Evolutionary conservation across 179 eudicot genomes (phyloP), one percentile per base, ranked within the genome.

Genomic region (Corrigiola litoralis): DNA sequence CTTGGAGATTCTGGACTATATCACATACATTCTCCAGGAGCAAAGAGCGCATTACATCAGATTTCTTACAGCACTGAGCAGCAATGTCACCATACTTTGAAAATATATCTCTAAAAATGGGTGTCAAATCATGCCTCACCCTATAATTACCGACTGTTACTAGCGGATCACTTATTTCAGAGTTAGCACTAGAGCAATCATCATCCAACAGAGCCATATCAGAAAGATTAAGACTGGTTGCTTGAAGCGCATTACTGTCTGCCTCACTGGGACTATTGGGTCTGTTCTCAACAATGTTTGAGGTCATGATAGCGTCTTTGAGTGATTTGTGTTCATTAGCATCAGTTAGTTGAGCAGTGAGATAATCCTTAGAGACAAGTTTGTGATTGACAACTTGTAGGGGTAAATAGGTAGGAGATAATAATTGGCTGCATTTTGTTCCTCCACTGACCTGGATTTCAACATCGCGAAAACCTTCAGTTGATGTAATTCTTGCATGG

Each of bases 11-110:
- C 20, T 33, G 42, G 57, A 70, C 38, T 12, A 70, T 33, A 20
- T 31, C 14, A 32, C 68, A 70, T 12, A 70, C 67, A 52, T 33
- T 70, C 68, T 70, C 68, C 31, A 70, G 41, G 38, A 70, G 18
- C 46, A 42, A 46, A 20, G 73, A 61, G 6, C 73, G 62, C 16
- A 41, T 46, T 24, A 16, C 42, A 53, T n/a, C 11, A 3, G 73
- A 70, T 31, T 70, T 70, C 31, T 51, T 61, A 28, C n/a, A 2
- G 41, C 62, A 61, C 9, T 44, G 11, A 14, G 47, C 54, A 51
- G 67, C 67, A 61, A 69, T 69, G 45, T 69, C 73, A 6, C 67
- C 73, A 32, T 61, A 50, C 53, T 70, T 70, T 0, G 54, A 33
- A 16, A 70, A 27, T 16, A 70, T 53, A 40, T 29, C 44, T 31